phyloP scores from a whole-genome alignment of 2,329 filamentous ascomycete species.

The Colletotrichum ledebouriae region DNA sequence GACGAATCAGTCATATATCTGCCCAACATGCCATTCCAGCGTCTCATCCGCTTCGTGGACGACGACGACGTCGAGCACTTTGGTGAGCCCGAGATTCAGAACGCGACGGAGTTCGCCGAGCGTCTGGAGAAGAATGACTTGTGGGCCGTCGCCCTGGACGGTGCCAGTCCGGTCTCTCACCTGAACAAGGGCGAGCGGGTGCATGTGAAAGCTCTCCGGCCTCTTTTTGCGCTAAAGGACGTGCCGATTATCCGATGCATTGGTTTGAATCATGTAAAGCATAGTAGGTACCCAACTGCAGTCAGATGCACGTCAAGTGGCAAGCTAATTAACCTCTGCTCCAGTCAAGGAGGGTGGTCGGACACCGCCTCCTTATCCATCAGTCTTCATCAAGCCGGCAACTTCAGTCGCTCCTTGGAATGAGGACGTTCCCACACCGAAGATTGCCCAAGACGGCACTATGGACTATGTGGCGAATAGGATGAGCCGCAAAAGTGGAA shows the following conservation, averaged over 20 bases:
- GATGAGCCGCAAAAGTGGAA: too few relatives aligned
- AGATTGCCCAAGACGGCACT: conserved; percentile 60
- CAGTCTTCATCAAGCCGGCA: conserved; percentile 65
- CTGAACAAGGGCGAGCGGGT: conserved; percentile 48
- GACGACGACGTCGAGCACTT: conserved; percentile 51
- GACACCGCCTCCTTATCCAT: conserved; percentile 62
- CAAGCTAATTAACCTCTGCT: not conserved
- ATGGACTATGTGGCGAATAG: too few relatives aligned
- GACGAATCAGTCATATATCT: not conserved
- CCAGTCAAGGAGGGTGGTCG: conserved; percentile 66
- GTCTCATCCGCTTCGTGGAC: conserved; percentile 53
- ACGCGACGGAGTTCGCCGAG: conserved; percentile 47
- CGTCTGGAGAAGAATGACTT: conserved; percentile 46
- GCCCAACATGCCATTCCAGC: conserved; percentile 45
- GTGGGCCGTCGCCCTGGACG: conserved; percentile 50
- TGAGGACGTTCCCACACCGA: conserved; percentile 59
- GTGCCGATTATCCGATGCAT: conserved; percentile 54
- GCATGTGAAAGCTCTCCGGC: conserved; percentile 50
- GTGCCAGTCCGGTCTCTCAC: conserved; percentile 46
- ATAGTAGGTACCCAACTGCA: conserved; percentile 47
- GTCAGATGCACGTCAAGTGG: not conserved
- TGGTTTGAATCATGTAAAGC: conserved; percentile 54
- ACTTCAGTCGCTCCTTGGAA: conserved; percentile 54
- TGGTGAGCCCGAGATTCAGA: conserved; percentile 50
- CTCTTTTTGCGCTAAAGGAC: conserved; percentile 49